These are phyloP conservation scores for Royoungia palumana DNA, from an alignment of 768 basidiomycete genomes.

Conservation along the genomic window DNA sequence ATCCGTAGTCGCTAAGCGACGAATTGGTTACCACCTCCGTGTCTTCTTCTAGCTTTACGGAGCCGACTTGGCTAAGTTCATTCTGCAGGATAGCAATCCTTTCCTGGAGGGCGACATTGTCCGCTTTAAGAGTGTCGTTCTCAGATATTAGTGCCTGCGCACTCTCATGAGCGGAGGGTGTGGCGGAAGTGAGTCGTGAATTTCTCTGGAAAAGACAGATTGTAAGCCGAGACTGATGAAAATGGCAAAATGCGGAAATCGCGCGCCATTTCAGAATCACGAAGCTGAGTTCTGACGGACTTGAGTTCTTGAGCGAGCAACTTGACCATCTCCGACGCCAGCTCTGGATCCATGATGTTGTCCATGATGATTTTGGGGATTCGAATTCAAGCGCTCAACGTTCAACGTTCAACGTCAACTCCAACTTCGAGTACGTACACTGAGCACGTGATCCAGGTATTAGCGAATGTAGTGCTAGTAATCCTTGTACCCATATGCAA, in stretches of 20 bases:
- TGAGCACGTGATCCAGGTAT: slow-evolving; percentile 10
- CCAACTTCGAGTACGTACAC: too few relatives aligned
- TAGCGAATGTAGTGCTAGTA: too few relatives aligned
- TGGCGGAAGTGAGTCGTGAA: background rate
- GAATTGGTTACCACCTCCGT: slow-evolving; percentile 3
- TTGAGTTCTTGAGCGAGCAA: slow-evolving; percentile 27
- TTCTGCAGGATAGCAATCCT: slow-evolving; percentile 14
- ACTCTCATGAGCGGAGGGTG: slow-evolving; percentile 2
- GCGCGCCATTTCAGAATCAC: slow-evolving; percentile 21
- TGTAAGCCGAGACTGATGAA: background rate
- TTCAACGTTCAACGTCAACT: too few relatives aligned
- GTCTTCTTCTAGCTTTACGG: slow-evolving; percentile 19
- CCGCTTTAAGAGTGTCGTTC: slow-evolving; percentile 16
- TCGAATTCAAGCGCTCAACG: too few relatives aligned
- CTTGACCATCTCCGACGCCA: slow-evolving; percentile 24
- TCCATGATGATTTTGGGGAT: slow-evolving; percentile 12
- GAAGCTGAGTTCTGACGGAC: slow-evolving; percentile 18
- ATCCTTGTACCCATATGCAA: background rate
- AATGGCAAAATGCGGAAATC: background rate
- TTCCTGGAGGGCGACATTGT: slow-evolving; percentile 18
- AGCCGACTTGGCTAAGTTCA: background rate
- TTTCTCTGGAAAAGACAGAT: slow-evolving; percentile 7
- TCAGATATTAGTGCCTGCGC: slow-evolving; percentile 12
- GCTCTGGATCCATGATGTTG: slow-evolving; percentile 23
- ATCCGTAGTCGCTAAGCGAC: background rate